These are phyloP conservation scores for Lachnum nothofagi DNA, from an alignment of 2,329 filamentous ascomycete genomes.

Conservation along the genomic window DNA sequence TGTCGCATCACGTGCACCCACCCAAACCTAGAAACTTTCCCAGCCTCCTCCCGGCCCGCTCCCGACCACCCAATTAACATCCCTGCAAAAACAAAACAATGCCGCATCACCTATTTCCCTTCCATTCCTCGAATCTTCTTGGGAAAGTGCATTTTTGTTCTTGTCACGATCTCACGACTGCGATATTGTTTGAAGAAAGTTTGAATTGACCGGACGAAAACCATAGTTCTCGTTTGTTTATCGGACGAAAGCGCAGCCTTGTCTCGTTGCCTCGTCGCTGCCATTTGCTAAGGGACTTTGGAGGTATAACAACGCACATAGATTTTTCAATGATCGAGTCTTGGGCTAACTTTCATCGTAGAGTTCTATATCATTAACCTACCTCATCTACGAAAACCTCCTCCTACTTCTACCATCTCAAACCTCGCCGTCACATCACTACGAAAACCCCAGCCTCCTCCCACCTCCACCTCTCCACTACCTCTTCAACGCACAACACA, in stretches of 20 bases:
- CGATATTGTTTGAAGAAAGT: not conserved
- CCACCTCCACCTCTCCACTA: not conserved
- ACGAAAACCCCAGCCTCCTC: not conserved
- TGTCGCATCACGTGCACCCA: not conserved
- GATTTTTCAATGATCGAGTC: no score
- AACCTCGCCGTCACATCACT: not conserved
- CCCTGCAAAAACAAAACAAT: not conserved
- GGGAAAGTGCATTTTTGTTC: not conserved
- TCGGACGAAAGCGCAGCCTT: not conserved
- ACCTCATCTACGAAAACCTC: not conserved
- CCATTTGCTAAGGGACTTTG: not conserved
- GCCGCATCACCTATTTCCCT: not conserved
- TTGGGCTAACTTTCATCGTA: no score
- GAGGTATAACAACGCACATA: not conserved
- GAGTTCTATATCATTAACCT: no score
- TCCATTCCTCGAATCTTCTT: not conserved
- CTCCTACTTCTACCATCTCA: not conserved
- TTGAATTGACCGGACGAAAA: not conserved
- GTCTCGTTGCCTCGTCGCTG: not conserved
- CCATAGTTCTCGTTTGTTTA: not conserved
- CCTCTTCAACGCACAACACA: constrained; percentile 1
- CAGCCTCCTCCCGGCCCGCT: not conserved
- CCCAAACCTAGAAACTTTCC: not conserved
- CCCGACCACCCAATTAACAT: not conserved
- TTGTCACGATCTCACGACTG: not conserved